Evolutionary conservation across 805 yeast genomes (phyloP).

Genomic region (Suhomyces xylopsoci): DNA sequence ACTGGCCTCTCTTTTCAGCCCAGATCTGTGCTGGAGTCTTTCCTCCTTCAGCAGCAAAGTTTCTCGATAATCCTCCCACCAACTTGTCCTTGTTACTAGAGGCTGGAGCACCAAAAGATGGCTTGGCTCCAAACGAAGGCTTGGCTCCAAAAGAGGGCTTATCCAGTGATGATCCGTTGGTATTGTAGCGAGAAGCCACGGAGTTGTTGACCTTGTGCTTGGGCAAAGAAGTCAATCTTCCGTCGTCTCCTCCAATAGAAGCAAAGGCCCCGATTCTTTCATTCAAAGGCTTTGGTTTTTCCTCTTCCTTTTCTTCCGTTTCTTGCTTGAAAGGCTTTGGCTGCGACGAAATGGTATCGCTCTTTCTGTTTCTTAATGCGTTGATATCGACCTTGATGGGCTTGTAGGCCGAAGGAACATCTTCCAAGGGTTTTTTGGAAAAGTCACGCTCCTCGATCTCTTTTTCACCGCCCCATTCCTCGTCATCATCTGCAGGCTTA

Average conservation of each 20-base stretch:
- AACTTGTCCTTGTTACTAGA: slow-evolving; percentile 36
- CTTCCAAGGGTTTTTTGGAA: slow-evolving; percentile 46
- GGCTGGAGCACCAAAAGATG: slow-evolving; percentile 30
- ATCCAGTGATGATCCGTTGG: slow-evolving; percentile 11
- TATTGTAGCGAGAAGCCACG: slow-evolving; percentile 48
- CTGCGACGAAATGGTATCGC: slow-evolving; percentile 43
- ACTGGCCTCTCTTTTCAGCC: slow-evolving; percentile 86
- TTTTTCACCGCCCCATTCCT: slow-evolving; percentile 72
- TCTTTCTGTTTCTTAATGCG: slow-evolving; percentile 49
- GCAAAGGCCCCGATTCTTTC: slow-evolving; percentile 45
- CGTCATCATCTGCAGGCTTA: slow-evolving; percentile 39
- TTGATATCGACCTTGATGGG: slow-evolving; percentile 63
- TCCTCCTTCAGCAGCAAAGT: slow-evolving; percentile 68
- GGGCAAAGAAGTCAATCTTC: slow-evolving; percentile 59
- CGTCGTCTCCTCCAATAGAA: slow-evolving; percentile 27
- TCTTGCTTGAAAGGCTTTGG: slow-evolving; percentile 25
- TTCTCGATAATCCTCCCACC: slow-evolving; percentile 57
- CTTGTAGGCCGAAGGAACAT: slow-evolving; percentile 59
- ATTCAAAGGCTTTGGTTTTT: slow-evolving; percentile 44
- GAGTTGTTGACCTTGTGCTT: slow-evolving; percentile 54
- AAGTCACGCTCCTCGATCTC: slow-evolving; percentile 56
- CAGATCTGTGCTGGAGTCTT: slow-evolving; percentile 93
- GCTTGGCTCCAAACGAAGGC: slow-evolving; percentile 35
- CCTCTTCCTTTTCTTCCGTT: slow-evolving; percentile 30
- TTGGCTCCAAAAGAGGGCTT: background rate